Evolutionary conservation across 352 stramenopile species (phyloP), one percentile per base, ranked within the genome.

Genomic region (Phytopythium chamaehyphon): DNA sequence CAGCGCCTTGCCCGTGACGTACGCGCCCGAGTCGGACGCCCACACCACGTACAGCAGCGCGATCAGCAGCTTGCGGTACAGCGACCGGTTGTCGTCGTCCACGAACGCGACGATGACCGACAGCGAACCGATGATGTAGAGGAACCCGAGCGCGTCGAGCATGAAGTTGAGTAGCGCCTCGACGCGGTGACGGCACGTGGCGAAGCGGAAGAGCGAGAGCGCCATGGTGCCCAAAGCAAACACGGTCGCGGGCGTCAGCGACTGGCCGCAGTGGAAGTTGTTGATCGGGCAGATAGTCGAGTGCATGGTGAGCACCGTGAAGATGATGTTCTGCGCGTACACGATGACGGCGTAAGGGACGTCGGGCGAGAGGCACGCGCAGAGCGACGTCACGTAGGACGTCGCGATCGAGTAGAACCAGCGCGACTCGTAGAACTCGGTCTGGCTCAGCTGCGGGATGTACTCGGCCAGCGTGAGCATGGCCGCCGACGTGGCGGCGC

Each of bases 21-120:
- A 98, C 8, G 93, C 93, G 15, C 92, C 92, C 6, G 97, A 93
- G 67, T 98, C 96, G 40, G 80, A 88, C 21, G 72, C 76, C 79
- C 79, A 90, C 3, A 86, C 79, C 6, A 90, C 71, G 45, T 80
- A 85, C 1, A 90, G 64, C 49, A 90, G 57, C 39, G 73, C 74
- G 31, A 90, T 85, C 4, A 85, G 65, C 22, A 86, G 47, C 28
- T 88, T 83, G 7, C 76, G 69, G 47, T 83, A 86, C 0, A 80
- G 49, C 24, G 57, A 68, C 6, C 65, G 50, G 33, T 76, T 69
- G 59, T 76, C 66, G 48, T 85, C 73, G 39, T 88, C 77, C 28
- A 88, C 74, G 42, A 86, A 78, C 1, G 69, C 66, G 15, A 88
- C 66, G 5, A 88, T 49, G 3, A 80, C 51, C 3, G 66, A 80